These are phyloP conservation scores for Alternaria burnsii DNA, from an alignment of 2,329 filamentous ascomycete species.

Conservation along the genomic window DNA sequence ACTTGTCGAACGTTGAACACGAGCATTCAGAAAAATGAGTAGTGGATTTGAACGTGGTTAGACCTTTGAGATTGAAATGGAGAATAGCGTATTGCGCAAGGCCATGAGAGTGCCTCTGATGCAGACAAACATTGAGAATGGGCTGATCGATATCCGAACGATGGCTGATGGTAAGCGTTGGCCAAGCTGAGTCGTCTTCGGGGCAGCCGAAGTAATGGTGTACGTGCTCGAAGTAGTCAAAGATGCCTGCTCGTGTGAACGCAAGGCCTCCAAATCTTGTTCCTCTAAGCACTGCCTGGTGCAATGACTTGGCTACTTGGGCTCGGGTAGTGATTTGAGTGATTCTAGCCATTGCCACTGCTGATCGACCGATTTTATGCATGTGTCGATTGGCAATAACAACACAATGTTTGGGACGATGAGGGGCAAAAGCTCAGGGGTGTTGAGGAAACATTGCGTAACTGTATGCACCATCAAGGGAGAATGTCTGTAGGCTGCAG, in stretches of 20 bases:
- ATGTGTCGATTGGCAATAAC: not conserved
- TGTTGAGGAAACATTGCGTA: not conserved
- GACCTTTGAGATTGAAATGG: not conserved
- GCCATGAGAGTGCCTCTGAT: not conserved
- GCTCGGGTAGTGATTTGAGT: not conserved
- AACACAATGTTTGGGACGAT: not conserved
- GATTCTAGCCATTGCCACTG: not conserved
- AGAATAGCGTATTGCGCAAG: not conserved
- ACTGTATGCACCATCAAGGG: not conserved
- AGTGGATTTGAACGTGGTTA: not conserved
- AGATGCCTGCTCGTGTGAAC: not conserved
- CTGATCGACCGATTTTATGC: not conserved
- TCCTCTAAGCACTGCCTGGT: not conserved
- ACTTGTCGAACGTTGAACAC: not conserved
- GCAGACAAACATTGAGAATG: not conserved
- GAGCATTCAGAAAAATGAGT: not conserved
- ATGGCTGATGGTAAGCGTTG: not conserved
- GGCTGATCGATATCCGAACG: not conserved
- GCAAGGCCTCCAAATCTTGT: not conserved
- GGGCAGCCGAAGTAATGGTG: constrained; percentile 1
- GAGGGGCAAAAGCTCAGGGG: not conserved
- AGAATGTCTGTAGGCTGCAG: not conserved
- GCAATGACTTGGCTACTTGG: not conserved
- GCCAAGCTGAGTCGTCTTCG: not conserved
- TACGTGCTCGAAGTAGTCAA: not conserved